Evolutionary conservation across 2,329 filamentous ascomycete species (phyloP), one percentile per base, ranked within the genome.

Genomic region (Venturia carpophila): DNA sequence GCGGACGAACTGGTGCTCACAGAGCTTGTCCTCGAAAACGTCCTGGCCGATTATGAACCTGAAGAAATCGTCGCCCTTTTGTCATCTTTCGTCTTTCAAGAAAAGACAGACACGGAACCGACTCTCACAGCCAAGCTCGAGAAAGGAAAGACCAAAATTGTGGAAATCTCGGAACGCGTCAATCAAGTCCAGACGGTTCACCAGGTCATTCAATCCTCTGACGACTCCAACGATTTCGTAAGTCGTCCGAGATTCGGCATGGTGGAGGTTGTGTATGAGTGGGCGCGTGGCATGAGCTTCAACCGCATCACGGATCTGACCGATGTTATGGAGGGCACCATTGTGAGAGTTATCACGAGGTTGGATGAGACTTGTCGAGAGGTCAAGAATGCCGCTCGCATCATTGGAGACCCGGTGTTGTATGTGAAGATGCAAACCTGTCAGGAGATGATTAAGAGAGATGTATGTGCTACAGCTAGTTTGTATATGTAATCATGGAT

Each of bases 221-320:
- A 97, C 65, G 93, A 97, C 73, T 89, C 88, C 66, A 96, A 95
- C 71, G 93, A 97, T 75, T 97, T 97, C 72, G 89, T 90, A 43
- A 91, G 87, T 67, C 84, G 88, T 64, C 91, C 92, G 1, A 84
- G 93, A 11, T 99, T 99, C 73, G 94, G 93, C 1, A 83, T 99
- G 65, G 92, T 96, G 74, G 94, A 99, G 76, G 94, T 99, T 0
- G 95, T 99, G 42, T 97, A 97, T 74, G 94, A 99, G 76, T 99
- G 94, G 94, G 94, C 94, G 11, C 83, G 91, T 62, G 94, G 94
- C 34, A 97, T 97, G 91, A 93, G 90, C 63, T 99, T 99, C 82
- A 96, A 95, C 77, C 93, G 94, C 69, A 99, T 99, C 70, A 97
- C 93, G 0, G 90, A 93, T 69, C 79, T 99, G 73, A 99, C 94